phyloP scores from a whole-genome alignment of 2,329 filamentous ascomycete genomes.

The Penicillium frequentans region DNA sequence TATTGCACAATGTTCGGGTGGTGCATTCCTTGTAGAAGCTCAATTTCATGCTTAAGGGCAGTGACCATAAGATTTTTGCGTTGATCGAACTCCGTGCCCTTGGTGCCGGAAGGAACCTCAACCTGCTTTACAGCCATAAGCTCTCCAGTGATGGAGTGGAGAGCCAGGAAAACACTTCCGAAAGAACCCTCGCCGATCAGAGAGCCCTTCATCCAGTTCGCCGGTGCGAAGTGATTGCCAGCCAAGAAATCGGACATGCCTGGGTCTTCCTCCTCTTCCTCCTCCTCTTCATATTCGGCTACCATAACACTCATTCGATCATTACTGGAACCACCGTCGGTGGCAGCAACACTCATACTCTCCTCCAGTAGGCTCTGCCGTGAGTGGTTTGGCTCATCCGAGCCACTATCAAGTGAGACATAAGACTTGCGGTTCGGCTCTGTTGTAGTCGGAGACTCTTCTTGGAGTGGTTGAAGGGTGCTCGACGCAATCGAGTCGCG shows the following conservation, averaged over 20 bases:
- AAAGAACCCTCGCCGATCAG: constrained; percentile 97
- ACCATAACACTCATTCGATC: constrained; percentile 81
- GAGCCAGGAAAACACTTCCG: constrained; percentile 88
- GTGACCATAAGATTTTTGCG: constrained; percentile 99
- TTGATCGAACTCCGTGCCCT: constrained; percentile 75
- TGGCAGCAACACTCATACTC: constrained; percentile 65
- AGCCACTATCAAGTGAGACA: constrained; percentile 65
- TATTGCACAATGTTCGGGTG: constrained; percentile 99
- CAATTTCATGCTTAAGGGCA: constrained; percentile 94
- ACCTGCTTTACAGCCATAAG: constrained; percentile 98
- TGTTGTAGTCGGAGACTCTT: constrained; percentile 69
- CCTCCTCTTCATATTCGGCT: constrained; percentile 73
- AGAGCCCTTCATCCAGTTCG: constrained; percentile 99
- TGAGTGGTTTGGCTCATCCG: constrained; percentile 75
- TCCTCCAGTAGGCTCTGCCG: constrained; percentile 85
- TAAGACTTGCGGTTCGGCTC: constrained; percentile 94
- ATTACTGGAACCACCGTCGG: constrained; percentile 71
- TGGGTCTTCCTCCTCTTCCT: constrained; percentile 52
- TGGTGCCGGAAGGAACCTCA: constrained; percentile 78
- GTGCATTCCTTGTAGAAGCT: constrained; percentile 86
- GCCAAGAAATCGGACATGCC: constrained; percentile 85
- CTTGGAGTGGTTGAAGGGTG: constrained; percentile 83
- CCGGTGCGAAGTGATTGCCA: constrained; percentile 91
- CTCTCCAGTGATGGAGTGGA: constrained; percentile 94
- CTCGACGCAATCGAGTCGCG: constrained; percentile 88